phyloP scores from a whole-genome alignment of 306 rosid genomes.

The Dryas alaskensis region DNA sequence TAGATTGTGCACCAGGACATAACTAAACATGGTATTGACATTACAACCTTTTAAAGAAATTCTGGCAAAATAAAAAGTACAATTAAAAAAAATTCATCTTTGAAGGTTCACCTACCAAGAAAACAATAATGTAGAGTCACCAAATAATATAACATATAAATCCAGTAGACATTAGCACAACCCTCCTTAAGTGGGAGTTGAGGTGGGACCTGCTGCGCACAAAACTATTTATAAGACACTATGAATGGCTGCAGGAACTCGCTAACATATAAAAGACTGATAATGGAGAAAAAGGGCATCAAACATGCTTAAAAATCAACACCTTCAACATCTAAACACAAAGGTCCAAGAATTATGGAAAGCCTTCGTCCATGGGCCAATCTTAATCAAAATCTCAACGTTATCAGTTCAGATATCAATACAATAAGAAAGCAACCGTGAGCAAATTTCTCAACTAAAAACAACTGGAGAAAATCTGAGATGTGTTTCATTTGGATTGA shows the following conservation, averaged over 20 bases:
- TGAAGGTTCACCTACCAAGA: no score
- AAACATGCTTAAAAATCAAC: neutral
- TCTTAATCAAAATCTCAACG: slow-evolving; percentile 5
- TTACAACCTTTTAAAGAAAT: neutral
- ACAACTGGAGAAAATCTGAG: slow-evolving; percentile 8
- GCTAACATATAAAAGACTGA: no score
- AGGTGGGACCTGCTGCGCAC: no score
- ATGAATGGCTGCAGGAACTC: neutral
- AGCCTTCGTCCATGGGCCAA: neutral
- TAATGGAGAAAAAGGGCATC: neutral
- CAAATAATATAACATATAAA: no score
- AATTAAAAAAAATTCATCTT: no score
- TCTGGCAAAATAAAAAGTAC: neutral
- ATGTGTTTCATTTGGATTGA: neutral
- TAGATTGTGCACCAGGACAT: neutral
- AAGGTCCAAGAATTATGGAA: slow-evolving; percentile 7
- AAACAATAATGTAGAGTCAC: no score
- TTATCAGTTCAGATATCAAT: slow-evolving; percentile 10
- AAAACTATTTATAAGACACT: neutral
- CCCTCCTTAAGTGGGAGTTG: no score
- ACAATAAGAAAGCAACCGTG: neutral
- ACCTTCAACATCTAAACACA: neutral
- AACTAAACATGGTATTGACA: neutral
- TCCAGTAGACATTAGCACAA: no score
- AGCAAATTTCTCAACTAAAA: slow-evolving; percentile 14